phyloP scores from a whole-genome alignment of 163 green algal species.

The Chlorella variabilis region DNA sequence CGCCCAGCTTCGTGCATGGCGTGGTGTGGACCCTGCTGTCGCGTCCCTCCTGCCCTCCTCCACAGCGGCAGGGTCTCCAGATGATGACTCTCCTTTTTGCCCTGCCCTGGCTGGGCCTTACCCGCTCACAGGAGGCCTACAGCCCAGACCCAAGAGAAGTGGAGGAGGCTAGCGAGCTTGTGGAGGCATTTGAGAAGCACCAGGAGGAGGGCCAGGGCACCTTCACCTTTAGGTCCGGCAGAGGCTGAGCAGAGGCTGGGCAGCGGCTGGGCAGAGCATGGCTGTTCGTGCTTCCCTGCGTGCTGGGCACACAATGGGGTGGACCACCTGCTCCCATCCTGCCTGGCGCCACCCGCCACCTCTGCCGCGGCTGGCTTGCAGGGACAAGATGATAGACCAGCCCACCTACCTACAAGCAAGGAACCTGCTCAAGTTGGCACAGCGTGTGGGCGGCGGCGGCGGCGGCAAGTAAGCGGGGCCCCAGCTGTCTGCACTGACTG shows the following conservation, averaged over 20 bases:
- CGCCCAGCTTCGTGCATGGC: too few relatives aligned
- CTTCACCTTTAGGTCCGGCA: background rate
- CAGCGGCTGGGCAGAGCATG: too few relatives aligned
- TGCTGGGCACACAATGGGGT: too few relatives aligned
- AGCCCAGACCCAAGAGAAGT: constrained; percentile 4
- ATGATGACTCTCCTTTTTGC: too few relatives aligned
- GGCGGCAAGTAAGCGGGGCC: background rate
- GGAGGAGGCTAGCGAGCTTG: constrained; percentile 16
- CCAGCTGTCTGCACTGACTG: too few relatives aligned
- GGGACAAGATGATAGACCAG: constrained; percentile 34
- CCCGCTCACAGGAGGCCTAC: constrained; percentile 9
- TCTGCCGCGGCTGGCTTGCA: background rate
- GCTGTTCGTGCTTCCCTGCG: too few relatives aligned
- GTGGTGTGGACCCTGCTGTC: background rate
- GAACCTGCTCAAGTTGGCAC: constrained; percentile 23
- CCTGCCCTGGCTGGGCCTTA: background rate
- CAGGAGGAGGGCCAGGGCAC: constrained; percentile 19
- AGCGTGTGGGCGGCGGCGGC: background rate
- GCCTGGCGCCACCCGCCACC: too few relatives aligned
- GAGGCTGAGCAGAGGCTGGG: too few relatives aligned
- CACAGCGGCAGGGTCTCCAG: too few relatives aligned
- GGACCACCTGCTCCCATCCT: too few relatives aligned
- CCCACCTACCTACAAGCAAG: constrained; percentile 32
- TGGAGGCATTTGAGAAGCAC: constrained; percentile 18
- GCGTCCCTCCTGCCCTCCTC: too few relatives aligned